Base-by-base conservation (phyloP, 345 rosid species). In the Combretum micranthum region DNA sequence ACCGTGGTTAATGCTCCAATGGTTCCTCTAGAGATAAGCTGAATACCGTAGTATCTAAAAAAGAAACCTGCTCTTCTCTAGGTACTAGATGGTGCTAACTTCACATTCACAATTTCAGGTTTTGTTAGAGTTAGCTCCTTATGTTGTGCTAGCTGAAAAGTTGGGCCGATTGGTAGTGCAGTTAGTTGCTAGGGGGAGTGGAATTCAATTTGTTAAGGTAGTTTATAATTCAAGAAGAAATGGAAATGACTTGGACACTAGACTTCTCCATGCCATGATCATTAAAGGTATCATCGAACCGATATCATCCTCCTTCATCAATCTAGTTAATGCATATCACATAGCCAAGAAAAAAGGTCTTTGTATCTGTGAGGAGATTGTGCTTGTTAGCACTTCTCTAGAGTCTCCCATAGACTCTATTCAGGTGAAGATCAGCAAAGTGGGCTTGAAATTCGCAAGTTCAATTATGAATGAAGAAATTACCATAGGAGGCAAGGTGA, bases 191-290 rank as follows among this genome's bases (percentile, higher is more conserved):
- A 86, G 96, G 20, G 96, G 87, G 66, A 88, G 82, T 42, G 84
- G 96, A 47, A 71, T 85, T 50, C 71, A 79, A 54, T 64, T 75
- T 7, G 81, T 81, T 47, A 80, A 74, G 69, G 75, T 80, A 62
- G 63, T 75, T 19, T 84, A 80, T 47, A 81, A 75, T 61, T 80
- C 92, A 14, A 77, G 87, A 13, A 74, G 92, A 81, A 71, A 69
- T 47, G 87, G 84, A 20, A 86, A 83, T 59, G 87, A 84, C 69
- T 84, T 85, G 1, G 96, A 87, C 80, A 85, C 96, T 2, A 69
- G 82, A 59, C 73, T 83, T 42, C 89, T 85, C 39, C 80, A 77
- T 18, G 92, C 93, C 14, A 88, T 83, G 90, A 68, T 83, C 46
- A 81, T 71, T 50, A 85, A 88, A 70, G 96, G 90, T 15, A 25